phyloP scores from a whole-genome alignment of 176 grass and related monocot genomes.

The Oryza rufipogon region DNA sequence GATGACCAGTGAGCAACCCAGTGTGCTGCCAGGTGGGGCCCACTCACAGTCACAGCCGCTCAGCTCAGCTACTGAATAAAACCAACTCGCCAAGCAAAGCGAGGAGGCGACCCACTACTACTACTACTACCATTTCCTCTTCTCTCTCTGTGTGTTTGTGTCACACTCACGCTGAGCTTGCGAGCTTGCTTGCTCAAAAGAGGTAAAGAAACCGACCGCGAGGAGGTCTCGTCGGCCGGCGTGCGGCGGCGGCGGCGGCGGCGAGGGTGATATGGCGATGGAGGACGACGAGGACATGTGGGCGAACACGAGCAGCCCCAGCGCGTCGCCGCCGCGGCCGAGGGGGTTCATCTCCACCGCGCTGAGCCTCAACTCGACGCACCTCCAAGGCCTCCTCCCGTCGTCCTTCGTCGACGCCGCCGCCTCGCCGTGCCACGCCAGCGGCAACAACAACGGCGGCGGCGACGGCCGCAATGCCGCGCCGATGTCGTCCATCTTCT shows the following conservation, averaged over 20 bases:
- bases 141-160: background rate
- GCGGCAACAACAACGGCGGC: background rate
- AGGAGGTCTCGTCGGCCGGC: too few relatives aligned
- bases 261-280: slow-evolving; percentile 24
- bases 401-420: background rate
- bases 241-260: too few relatives aligned
- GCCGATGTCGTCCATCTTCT: slow-evolving; percentile 18
- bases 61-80: background rate
- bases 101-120: background rate
- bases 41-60: background rate
- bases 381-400: slow-evolving; percentile 27
- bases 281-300: slow-evolving; percentile 53
- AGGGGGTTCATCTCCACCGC: slow-evolving; percentile 40
- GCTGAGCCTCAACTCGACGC: slow-evolving; percentile 53
- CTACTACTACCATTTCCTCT: background rate
- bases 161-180: background rate
- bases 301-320: slow-evolving; percentile 39
- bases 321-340: slow-evolving; percentile 36
- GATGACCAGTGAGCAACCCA: background rate
- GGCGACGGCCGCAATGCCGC: slow-evolving; percentile 40
- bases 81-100: background rate
- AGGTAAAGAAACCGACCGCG: slow-evolving; percentile 8
- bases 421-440: background rate
- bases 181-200: slow-evolving; percentile 28
- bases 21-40: background rate